Evolutionary conservation across 208 protist species (phyloP).

Genomic region (Crithidia mellificae): DNA sequence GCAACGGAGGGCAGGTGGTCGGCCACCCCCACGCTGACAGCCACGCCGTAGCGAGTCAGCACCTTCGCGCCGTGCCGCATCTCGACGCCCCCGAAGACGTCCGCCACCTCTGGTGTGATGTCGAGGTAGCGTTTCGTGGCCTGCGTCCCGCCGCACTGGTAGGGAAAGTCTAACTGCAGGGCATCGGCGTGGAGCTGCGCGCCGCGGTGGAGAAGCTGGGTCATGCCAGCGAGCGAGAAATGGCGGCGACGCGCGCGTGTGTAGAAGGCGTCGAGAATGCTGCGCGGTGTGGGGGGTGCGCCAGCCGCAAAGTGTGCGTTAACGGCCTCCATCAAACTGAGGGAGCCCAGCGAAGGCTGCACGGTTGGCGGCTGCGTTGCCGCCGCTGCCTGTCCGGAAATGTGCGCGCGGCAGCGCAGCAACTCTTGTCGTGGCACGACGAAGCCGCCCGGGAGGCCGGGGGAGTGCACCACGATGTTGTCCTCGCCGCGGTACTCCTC

Average conservation of each 20-base stretch:
- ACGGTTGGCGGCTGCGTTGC: background rate
- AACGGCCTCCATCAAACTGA: slow-evolving; percentile 66
- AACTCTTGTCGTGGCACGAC: slow-evolving; percentile 45
- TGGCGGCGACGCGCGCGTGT: slow-evolving; percentile 50
- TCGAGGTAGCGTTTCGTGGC: slow-evolving; percentile 77
- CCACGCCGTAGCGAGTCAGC: slow-evolving; percentile 76
- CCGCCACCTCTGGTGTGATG: slow-evolving; percentile 48
- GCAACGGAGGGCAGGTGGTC: slow-evolving; percentile 26
- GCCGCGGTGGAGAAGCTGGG: slow-evolving; percentile 44
- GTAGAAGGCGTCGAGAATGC: slow-evolving; percentile 56
- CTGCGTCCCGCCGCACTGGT: slow-evolving; percentile 75
- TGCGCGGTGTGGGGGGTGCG: background rate
- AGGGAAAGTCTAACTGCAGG: slow-evolving; percentile 73
- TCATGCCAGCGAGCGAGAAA: slow-evolving; percentile 55
- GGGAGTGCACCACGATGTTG: slow-evolving; percentile 60
- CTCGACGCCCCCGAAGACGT: slow-evolving; percentile 35
- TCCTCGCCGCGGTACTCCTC: slow-evolving; percentile 10
- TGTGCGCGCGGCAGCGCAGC: slow-evolving; percentile 32
- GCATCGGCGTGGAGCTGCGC: slow-evolving; percentile 44
- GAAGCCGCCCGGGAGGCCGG: slow-evolving; percentile 76
- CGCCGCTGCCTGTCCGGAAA: slow-evolving; percentile 4
- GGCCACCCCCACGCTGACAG: slow-evolving; percentile 66
- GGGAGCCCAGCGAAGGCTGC: slow-evolving; percentile 37
- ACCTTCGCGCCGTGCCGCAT: slow-evolving; percentile 70
- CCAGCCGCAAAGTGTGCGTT: slow-evolving; percentile 16